Conservation (phyloP, 345 rosid genomes). For the Heritiera littoralis region DNA sequence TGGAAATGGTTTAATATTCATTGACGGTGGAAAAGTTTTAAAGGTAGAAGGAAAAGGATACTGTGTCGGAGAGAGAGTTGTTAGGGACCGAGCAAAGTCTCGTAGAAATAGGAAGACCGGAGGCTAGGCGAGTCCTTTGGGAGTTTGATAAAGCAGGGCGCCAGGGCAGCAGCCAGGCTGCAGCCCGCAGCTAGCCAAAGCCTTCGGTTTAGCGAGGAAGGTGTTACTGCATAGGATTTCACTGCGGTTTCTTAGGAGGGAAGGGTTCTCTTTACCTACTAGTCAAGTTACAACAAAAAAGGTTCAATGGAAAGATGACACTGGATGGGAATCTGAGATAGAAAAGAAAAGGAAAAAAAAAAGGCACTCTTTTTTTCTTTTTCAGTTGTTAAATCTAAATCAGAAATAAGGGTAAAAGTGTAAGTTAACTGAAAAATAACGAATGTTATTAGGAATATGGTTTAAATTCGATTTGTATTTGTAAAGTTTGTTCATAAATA, state of each 20-base stretch:
- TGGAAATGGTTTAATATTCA: neutral
- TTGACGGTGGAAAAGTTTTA: neutral
- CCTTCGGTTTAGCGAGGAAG: neutral
- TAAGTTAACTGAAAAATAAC: too few species aligned
- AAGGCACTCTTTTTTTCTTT: neutral
- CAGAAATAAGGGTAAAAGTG: neutral
- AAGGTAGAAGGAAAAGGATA: neutral
- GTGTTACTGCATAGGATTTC: neutral
- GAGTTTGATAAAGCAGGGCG: neutral
- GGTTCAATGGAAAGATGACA: too few species aligned
- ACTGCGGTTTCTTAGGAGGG: neutral
- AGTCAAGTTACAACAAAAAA: neutral
- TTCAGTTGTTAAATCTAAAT: too few species aligned
- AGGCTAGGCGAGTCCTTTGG: conserved; percentile 8
- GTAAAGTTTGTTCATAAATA: too few species aligned
- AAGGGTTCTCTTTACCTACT: neutral
- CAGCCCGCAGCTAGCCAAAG: neutral
- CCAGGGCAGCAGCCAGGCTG: neutral
- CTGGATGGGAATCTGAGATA: neutral
- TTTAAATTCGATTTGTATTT: too few species aligned
- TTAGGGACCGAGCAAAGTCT: neutral
- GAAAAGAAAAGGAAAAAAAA: too few species aligned
- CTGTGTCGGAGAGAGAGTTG: neutral
- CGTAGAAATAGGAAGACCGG: neutral
- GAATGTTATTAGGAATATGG: too few species aligned